Base-by-base conservation (phyloP, 2,329 filamentous ascomycete genomes). In the Talaromyces rugulosus region DNA sequence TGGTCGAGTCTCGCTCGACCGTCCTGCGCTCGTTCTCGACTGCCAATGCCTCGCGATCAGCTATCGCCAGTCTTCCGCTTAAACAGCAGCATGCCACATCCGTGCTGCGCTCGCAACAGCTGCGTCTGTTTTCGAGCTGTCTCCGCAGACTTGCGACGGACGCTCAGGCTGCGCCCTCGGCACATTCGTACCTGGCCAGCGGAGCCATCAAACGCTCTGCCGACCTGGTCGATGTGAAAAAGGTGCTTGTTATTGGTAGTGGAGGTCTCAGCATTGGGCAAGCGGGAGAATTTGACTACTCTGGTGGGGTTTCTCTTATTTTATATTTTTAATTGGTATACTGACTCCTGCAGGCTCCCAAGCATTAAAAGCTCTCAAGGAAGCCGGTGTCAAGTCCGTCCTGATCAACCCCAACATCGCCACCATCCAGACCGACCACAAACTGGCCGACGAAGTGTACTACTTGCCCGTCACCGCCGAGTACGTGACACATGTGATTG, bases 361-460 rank as follows among this genome's bases (percentile, higher is more conserved):
- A 82, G 95, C 95, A 60, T 84, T 99, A 66, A 98, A 98, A 81
- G 95, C 95, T 44, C 84, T 99, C 65, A 98, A 96, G 80, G 94
- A 98, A 81, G 94, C 93, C 66, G 92, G 92, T 64, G 91, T 98
- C 64, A 81, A 88, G 68, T 96, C 94, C 9, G 90, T 98, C 60
- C 87, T 98, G 67, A 93, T 98, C 77, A 98, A 98, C 80, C 94
- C 94, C 71, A 98, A 98, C 77, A 98, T 98, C 76, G 94, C 94
- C 64, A 98, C 95, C 62, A 98, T 98, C 73, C 94, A 98, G 81
- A 98, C 94, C 70, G 92, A 96, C 77, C 94, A 98, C 83, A 89
- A 89, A 72, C 89, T 98, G 74, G 92, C 92, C 73, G 94, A 98
- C 75, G 93, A 98, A 81, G 90, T 98, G 72, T 98, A 98, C 84